Evolutionary conservation across 371 early-diverging fungal genomes (phyloP).

Genomic region (Syncephalastrum racemosum): DNA sequence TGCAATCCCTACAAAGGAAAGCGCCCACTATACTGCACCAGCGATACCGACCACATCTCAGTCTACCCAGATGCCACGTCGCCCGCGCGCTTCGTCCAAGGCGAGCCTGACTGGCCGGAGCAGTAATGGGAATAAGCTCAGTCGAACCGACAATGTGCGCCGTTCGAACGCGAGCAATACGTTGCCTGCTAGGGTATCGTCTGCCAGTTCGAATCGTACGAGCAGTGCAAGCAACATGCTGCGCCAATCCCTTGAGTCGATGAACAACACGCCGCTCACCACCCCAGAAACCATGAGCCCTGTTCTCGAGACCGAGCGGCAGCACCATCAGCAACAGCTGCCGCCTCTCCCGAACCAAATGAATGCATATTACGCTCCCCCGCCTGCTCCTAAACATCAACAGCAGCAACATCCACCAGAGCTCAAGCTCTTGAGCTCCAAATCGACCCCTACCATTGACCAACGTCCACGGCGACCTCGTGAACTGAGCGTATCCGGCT

Average conservation of each 20-base stretch:
- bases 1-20: constrained; percentile 4
- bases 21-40: no score
- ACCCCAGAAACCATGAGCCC: constrained; percentile 23
- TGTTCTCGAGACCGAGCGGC: constrained; percentile 1
- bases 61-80: no score
- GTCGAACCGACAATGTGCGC: neutral
- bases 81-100: no score
- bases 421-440: constrained; percentile 12
- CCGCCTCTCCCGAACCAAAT: neutral
- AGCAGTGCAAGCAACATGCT: neutral
- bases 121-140: constrained; percentile 1
- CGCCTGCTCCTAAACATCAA: constrained; percentile 1
- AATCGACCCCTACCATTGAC: constrained; percentile 22
- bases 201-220: no score
- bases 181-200: no score
- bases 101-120: neutral
- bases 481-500: constrained; percentile 31
- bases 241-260: constrained; percentile 22
- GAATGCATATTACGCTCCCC: neutral
- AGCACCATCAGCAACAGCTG: constrained; percentile 3
- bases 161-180: no score
- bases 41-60: neutral
- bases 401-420: neutral
- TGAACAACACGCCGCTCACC: constrained; percentile 16
- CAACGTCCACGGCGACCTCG: constrained; percentile 26